Evolutionary conservation across 768 basidiomycete species (phyloP).

Genomic region (Leccinum pellstonianum): DNA sequence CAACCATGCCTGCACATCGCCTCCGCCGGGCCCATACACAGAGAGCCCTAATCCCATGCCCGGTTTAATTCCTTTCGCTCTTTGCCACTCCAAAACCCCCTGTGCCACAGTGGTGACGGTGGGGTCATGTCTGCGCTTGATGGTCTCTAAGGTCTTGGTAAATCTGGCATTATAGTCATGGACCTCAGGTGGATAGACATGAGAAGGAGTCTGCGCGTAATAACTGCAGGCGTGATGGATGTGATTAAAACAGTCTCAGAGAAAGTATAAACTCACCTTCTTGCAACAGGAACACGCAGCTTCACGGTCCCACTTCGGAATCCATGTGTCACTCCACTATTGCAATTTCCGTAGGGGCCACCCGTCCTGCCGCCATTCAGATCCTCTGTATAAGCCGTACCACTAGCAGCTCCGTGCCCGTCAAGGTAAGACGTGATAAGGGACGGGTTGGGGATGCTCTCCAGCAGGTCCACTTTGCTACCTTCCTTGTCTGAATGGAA

Average conservation of each 20-base stretch:
- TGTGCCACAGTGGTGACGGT: slow-evolving; percentile 97
- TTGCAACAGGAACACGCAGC: slow-evolving; percentile 79
- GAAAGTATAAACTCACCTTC: slow-evolving; percentile 50
- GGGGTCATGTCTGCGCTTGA: slow-evolving; percentile 95
- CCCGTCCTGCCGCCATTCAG: slow-evolving; percentile 3
- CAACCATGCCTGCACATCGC: slow-evolving; percentile 92
- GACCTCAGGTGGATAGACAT: slow-evolving; percentile 88
- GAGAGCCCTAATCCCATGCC: slow-evolving; percentile 30
- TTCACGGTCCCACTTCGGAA: slow-evolving; percentile 57
- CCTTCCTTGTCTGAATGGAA: slow-evolving; percentile 38
- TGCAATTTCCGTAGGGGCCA: slow-evolving; percentile 22
- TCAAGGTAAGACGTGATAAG: slow-evolving; percentile 36
- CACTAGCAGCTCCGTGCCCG: slow-evolving; percentile 32
- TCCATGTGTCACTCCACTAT: slow-evolving; percentile 27
- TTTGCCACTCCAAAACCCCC: slow-evolving; percentile 96
- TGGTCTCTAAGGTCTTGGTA: slow-evolving; percentile 80
- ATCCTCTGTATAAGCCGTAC: slow-evolving; percentile 6
- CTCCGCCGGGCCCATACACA: slow-evolving; percentile 60
- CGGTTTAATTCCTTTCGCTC: slow-evolving; percentile 36
- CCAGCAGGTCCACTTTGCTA: slow-evolving; percentile 52
- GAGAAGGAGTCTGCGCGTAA: slow-evolving; percentile 71
- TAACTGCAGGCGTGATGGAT: slow-evolving; percentile 50
- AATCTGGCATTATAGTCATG: slow-evolving; percentile 91
- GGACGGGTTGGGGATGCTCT: slow-evolving; percentile 79
- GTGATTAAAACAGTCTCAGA: slow-evolving; percentile 4